These are phyloP conservation scores for Phytophthora brassicae DNA, from an alignment of 352 stramenopile genomes.

Conservation along the genomic window DNA sequence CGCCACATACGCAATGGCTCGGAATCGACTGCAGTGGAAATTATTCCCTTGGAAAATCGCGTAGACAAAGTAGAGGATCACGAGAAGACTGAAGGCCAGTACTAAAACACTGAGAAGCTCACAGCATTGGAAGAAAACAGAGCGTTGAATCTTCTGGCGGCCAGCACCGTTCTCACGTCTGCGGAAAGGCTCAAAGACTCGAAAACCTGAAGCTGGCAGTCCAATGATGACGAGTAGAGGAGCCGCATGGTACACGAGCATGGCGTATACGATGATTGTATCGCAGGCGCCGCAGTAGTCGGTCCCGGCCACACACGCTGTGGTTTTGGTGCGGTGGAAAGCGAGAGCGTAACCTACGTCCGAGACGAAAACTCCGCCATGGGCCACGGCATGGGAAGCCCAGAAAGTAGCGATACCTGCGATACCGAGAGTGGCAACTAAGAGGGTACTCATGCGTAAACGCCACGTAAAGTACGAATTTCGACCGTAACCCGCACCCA, in stretches of 20 bases:
- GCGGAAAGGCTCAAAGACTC: conserved; percentile 74
- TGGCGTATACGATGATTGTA: conserved; percentile 62
- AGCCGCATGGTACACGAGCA: conserved; percentile 68
- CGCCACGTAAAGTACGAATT: conserved; percentile 86
- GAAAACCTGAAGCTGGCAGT: conserved; percentile 58
- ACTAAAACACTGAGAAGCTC: conserved; percentile 66
- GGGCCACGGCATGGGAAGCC: conserved; percentile 28
- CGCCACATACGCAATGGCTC: conserved; percentile 44
- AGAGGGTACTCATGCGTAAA: conserved; percentile 49
- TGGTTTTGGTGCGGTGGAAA: conserved; percentile 45
- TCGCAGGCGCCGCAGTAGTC: conserved; percentile 60
- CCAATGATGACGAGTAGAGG: conserved; percentile 64
- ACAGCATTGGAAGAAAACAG: conserved; percentile 76
- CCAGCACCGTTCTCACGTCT: conserved; percentile 31
- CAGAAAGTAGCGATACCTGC: conserved; percentile 55
- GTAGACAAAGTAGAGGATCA: conserved; percentile 70
- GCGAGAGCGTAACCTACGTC: conserved; percentile 40
- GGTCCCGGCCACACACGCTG: conserved; percentile 20
- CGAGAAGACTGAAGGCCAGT: conserved; percentile 46
- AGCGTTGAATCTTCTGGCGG: conserved; percentile 68
- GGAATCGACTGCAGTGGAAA: conserved; percentile 56
- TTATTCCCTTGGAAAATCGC: conserved; percentile 63
- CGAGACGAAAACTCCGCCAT: conserved; percentile 54
- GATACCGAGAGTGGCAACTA: conserved; percentile 43
- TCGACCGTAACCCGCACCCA: conserved; percentile 49